phyloP scores from a whole-genome alignment of 176 grass and related monocot genomes.

The Oryza glaberrima region DNA sequence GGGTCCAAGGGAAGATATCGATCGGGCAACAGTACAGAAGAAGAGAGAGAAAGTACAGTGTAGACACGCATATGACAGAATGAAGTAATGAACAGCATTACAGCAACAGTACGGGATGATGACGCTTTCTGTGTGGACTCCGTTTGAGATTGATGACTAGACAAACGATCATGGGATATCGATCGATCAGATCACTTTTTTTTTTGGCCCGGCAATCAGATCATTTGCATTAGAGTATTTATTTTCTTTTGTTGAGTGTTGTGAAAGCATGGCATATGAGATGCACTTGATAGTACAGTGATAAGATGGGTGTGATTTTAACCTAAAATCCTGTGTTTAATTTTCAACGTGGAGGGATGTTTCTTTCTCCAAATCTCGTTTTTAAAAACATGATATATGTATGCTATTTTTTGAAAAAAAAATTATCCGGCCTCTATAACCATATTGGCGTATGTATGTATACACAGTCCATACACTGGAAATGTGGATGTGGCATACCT shows the following conservation, averaged over 20 bases:
- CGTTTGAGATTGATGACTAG: neutral
- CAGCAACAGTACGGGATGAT: neutral
- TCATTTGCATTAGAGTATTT: no score
- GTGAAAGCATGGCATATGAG: neutral
- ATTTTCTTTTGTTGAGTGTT: neutral
- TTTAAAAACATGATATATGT: no score
- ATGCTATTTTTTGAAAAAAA: no score
- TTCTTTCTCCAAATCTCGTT: no score
- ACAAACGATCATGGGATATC: neutral
- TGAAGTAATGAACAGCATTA: neutral
- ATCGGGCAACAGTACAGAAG: neutral
- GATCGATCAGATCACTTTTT: neutral
- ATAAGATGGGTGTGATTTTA: no score
- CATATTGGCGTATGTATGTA: no score
- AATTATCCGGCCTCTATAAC: no score
- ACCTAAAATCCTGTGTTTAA: no score
- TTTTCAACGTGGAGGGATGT: no score
- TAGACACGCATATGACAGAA: neutral
- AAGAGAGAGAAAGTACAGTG: neutral
- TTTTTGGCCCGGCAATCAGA: no score
- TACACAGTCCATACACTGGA: no score
- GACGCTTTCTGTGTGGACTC: neutral
- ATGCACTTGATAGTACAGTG: no score
- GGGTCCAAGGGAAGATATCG: neutral
- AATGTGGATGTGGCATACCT: slow-evolving; percentile 41